phyloP scores from a whole-genome alignment of 352 stramenopile species.

The Phytopythium aichiense region DNA sequence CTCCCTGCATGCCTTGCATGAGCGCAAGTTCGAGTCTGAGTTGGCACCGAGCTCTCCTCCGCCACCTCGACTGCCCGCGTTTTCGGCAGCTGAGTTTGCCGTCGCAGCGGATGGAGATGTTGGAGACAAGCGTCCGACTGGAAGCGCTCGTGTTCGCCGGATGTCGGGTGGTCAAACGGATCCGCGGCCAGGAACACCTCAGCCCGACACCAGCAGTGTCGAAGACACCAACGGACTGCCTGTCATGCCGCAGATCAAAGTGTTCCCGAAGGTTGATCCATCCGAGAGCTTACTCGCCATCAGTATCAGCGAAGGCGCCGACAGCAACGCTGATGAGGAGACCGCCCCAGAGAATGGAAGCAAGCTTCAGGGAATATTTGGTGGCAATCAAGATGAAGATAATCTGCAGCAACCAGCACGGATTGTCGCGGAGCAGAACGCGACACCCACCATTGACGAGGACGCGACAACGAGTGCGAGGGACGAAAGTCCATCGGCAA shows the following conservation, averaged over 20 bases:
- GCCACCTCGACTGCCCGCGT: conserved; percentile 39
- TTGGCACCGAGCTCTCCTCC: conserved; percentile 48
- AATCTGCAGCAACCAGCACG: background rate
- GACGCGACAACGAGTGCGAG: background rate
- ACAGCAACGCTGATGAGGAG: background rate
- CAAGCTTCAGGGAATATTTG: background rate
- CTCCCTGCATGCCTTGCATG: conserved; percentile 14
- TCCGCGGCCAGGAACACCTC: conserved; percentile 1
- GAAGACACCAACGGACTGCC: conserved; percentile 2
- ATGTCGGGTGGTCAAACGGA: conserved; percentile 3
- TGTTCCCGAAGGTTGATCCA: conserved; percentile 36
- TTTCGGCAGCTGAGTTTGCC: conserved; percentile 25
- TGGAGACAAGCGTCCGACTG: conserved; percentile 1
- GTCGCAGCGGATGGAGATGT: background rate
- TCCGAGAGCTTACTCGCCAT: conserved; percentile 26
- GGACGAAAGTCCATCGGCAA: background rate
- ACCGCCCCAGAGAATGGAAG: background rate
- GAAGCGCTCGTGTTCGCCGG: background rate
- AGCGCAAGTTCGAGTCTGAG: conserved; percentile 51
- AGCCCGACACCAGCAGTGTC: conserved; percentile 3
- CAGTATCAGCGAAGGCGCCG: conserved; percentile 8
- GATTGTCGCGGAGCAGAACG: background rate
- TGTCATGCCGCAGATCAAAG: conserved; percentile 2
- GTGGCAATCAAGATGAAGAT: background rate
- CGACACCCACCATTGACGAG: conserved; percentile 1